These are phyloP conservation scores for Candida piceae DNA, from an alignment of 805 yeast species.

Conservation along the genomic window DNA sequence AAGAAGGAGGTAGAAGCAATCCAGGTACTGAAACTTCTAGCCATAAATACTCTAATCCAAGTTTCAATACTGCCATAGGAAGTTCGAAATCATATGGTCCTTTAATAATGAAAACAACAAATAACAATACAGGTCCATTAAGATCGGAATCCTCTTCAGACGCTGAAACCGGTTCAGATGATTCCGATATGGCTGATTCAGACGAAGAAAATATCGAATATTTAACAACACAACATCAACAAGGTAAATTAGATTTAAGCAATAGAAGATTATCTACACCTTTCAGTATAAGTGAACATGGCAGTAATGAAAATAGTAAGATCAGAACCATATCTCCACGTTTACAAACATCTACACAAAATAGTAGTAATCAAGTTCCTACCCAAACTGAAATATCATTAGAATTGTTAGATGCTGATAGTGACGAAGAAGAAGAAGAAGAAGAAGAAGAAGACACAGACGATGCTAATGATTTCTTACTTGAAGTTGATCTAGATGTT, in stretches of 20 bases:
- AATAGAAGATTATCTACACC: slow-evolving; percentile 6
- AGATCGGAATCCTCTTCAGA: too few species aligned
- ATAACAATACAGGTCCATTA: too few species aligned
- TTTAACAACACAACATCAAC: slow-evolving; percentile 21
- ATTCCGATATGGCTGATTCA: slow-evolving; percentile 25
- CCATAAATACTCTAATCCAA: not conserved
- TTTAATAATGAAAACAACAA: slow-evolving; percentile 8
- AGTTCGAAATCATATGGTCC: not conserved
- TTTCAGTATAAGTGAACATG: slow-evolving; percentile 4
- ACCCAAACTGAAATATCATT: too few species aligned
- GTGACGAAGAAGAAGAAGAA: not conserved
- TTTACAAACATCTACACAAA: too few species aligned
- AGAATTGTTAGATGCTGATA: too few species aligned
- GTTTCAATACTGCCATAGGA: not conserved
- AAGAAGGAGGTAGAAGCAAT: slow-evolving; percentile 1
- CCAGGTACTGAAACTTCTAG: not conserved
- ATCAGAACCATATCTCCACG: not conserved
- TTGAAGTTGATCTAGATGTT: slow-evolving; percentile 18
- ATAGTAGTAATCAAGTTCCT: too few species aligned
- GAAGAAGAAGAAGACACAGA: not conserved
- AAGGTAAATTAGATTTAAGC: slow-evolving; percentile 12
- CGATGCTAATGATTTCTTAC: slow-evolving; percentile 6
- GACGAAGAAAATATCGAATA: slow-evolving; percentile 31
- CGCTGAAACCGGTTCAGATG: slow-evolving; percentile 13
- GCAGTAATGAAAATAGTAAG: not conserved